Base-by-base conservation (phyloP, 805 yeast species). In the Danielia oregonensis region DNA sequence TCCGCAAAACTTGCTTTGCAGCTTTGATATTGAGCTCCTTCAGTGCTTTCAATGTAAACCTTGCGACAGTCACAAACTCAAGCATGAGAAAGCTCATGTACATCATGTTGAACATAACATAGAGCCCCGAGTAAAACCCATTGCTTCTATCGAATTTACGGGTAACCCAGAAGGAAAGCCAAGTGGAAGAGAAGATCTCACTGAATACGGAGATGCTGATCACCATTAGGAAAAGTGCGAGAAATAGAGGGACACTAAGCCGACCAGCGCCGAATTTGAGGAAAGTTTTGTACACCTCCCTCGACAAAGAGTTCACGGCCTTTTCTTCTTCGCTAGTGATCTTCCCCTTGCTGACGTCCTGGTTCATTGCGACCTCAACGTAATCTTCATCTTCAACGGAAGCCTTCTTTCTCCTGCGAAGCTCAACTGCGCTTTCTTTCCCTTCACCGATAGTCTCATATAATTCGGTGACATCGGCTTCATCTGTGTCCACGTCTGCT, bases 331-430 rank as follows among this genome's bases (percentile, higher is more conserved):
- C 73, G 17, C 57, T 52, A 19, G 68, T 61, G 14, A 60, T 33
- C 34, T 35, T 44, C 17, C 62, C 64, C 35, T 41, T 8, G 42
- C 40, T 49, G 16, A 36, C 13, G 36, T 53, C 51, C 32, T 50
- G 38, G 30, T 59, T 56, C n/a, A n/a, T n/a, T n/a, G n/a, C n/a
- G n/a, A n/a, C n/a, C n/a, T n/a, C n/a, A n/a, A n/a, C n/a, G 47
- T 81, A 82, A 79, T 84, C 69, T 49, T 81, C 82, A 54, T 83
- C 84, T 52, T 85, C 93, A 17, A 81, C 73, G 48, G 78, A 78
- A 1, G 91, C 83, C 51, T 76, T 58, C 19, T 84, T 70, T 49
- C 85, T 72, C 16, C 64, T 57, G 6, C 47, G 44, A 17, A 52
- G 36, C 12, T 55, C 46, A 30, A 69, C 61, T 9, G 44, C 41